These are phyloP conservation scores for Monosporascus sp. DNA, from an alignment of 2,329 filamentous ascomycete genomes.

Conservation along the genomic window DNA sequence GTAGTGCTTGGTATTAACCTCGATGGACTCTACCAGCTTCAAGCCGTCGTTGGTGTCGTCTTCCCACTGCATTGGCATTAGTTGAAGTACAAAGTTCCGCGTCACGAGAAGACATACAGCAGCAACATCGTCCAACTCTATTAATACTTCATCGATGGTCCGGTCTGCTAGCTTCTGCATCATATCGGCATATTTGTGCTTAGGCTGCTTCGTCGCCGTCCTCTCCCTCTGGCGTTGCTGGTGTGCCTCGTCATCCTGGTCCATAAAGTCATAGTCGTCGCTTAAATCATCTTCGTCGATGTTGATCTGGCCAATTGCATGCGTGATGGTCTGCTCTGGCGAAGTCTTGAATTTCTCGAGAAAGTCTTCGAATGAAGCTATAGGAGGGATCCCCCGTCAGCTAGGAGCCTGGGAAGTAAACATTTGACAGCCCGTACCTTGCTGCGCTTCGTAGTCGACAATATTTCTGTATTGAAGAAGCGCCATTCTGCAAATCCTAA, in stretches of 20 bases:
- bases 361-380: conserved; percentile 83
- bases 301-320: conserved; percentile 77
- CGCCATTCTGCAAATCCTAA: conserved; percentile 57
- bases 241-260: conserved; percentile 63
- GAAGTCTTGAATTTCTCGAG: conserved; percentile 81
- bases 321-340: conserved; percentile 64
- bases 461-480: conserved; percentile 72
- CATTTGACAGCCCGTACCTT: conserved; percentile 49
- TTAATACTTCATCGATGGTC: conserved; percentile 66
- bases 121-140: conserved; percentile 85
- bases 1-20: conserved; percentile 90
- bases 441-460: conserved; percentile 84
- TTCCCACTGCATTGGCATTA: conserved; percentile 59
- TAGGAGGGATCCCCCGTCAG: conserved; percentile 23
- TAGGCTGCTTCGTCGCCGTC: conserved; percentile 50
- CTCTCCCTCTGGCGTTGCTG: conserved; percentile 45
- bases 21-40: conserved; percentile 76
- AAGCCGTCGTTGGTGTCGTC: conserved; percentile 61
- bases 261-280: conserved; percentile 92
- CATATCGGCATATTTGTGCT: conserved; percentile 82
- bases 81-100: conserved; percentile 1
- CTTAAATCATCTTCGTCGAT: conserved; percentile 82
- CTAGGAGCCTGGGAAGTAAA: neutral
- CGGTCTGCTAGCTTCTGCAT: conserved; percentile 85
- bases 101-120: conserved; percentile 45